Base-by-base conservation (phyloP, 371 early-diverging fungal genomes). In the Sporodiniella umbellata region DNA sequence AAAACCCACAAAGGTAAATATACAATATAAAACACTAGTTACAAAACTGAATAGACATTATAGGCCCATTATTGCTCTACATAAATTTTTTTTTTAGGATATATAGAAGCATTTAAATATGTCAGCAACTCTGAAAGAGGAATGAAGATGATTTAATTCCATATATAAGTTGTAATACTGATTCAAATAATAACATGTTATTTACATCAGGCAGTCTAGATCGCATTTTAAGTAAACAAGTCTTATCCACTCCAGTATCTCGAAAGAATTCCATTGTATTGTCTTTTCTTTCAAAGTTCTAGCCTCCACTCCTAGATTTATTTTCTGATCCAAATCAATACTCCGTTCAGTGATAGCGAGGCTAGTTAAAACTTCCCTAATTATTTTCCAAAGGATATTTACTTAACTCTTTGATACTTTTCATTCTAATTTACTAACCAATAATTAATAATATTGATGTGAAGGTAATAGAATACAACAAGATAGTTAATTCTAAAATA, bases 131-230 rank as follows among this genome's bases (percentile, higher is more conserved):
- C 30, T 30, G 30, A 30, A 30, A 30, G 30, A 30, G 30, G 30
- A 30, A 39, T 21, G 1, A 53, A 30, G 30, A 30, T 30, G 30
- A 30, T 30, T 30, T 54, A 54, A 12, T 42, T 54, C 3, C 47
- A 48, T 48, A 54, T 54, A 48, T 54, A 48, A 8, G 55, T 48
- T 54, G 14, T 48, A 54, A 43, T 26, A 48, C 55, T 43, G 42
- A 42, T 21, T 10, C 6, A 45, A 40, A 42, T 47, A 42, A 15
- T 54, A 7, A 48, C 39, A 0, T 48, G 35, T 38, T 17, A 33
- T 18, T 19, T 19, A 45, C 12, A 14, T 5, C 23, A 43, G 21
- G 21, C 48, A 54, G 43, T 33, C 1, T 54, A 26, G 44, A 48
- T 21, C 55, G 44, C 47, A 33, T 48, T 15, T 19, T 54, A 4